These are phyloP conservation scores for Cordyceps fumosorosea DNA, from an alignment of 2,329 filamentous ascomycete species.

Conservation along the genomic window DNA sequence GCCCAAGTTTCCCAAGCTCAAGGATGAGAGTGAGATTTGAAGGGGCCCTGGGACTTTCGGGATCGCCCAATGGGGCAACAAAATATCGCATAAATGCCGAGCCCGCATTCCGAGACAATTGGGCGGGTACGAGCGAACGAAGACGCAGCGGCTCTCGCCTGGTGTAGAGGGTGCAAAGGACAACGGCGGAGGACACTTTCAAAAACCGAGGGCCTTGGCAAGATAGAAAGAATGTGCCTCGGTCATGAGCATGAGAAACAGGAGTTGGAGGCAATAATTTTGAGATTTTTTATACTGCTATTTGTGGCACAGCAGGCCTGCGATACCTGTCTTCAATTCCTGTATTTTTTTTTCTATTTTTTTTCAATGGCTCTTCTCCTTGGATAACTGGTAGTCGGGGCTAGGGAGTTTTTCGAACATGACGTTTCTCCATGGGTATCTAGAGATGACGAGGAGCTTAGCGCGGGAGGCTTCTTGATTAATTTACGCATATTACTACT, in stretches of 20 bases:
- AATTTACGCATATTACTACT: too few species aligned
- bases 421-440: neutral
- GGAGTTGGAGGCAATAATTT: slow-evolving; percentile 3
- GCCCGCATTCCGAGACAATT: too few species aligned
- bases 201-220: neutral
- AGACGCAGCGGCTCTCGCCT: too few species aligned
- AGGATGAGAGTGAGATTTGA: neutral
- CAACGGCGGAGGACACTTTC: neutral
- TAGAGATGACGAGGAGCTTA: neutral
- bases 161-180: neutral
- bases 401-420: neutral
- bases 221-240: neutral
- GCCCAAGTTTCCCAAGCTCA: slow-evolving; percentile 25
- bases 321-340: neutral
- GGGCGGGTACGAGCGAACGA: too few species aligned
- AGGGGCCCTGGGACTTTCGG: too few species aligned
- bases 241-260: neutral
- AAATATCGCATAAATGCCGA: too few species aligned
- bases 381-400: neutral
- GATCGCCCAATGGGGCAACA: too few species aligned
- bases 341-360: neutral
- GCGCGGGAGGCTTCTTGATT: neutral
- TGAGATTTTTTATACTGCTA: neutral
- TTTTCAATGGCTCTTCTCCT: neutral
- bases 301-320: slow-evolving; percentile 4